Evolutionary conservation across 305 asterid species (phyloP).

Genomic region (Fraxinus nigra): DNA sequence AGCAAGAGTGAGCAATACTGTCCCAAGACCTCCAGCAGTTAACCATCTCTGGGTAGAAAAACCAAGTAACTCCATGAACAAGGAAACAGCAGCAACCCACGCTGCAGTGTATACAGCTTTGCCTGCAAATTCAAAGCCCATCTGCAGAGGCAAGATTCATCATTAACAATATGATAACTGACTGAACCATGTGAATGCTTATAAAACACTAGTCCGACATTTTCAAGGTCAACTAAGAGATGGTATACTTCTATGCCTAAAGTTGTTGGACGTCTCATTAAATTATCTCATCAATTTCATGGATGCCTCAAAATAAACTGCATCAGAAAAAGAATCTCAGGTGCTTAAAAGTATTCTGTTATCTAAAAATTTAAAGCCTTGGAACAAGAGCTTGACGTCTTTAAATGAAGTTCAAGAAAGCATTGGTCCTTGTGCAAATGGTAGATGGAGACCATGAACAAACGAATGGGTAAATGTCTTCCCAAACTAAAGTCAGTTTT

Average conservation of each 20-base stretch:
- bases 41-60: slow-evolving; percentile 95
- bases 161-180: not conserved
- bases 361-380: not conserved
- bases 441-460: not conserved
- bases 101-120: slow-evolving; percentile 86
- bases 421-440: not conserved
- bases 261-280: not conserved
- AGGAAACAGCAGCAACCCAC: slow-evolving; percentile 92
- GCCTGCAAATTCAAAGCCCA: slow-evolving; percentile 95
- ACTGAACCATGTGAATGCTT: not conserved
- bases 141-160: slow-evolving; percentile 46
- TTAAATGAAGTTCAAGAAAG: not conserved
- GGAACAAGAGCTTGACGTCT: not conserved
- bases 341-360: not conserved
- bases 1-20: slow-evolving; percentile 93
- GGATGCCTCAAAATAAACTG: not conserved
- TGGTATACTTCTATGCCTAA: not conserved
- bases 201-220: not conserved
- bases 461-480: not conserved
- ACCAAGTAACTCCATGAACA: slow-evolving; percentile 96
- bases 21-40: slow-evolving; percentile 98
- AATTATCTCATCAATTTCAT: not conserved
- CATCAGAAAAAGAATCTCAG: not conserved
- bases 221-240: not conserved
- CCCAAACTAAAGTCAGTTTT: not conserved